phyloP scores from a whole-genome alignment of 202 grass and related monocot genomes.

The Musa balbisiana region DNA sequence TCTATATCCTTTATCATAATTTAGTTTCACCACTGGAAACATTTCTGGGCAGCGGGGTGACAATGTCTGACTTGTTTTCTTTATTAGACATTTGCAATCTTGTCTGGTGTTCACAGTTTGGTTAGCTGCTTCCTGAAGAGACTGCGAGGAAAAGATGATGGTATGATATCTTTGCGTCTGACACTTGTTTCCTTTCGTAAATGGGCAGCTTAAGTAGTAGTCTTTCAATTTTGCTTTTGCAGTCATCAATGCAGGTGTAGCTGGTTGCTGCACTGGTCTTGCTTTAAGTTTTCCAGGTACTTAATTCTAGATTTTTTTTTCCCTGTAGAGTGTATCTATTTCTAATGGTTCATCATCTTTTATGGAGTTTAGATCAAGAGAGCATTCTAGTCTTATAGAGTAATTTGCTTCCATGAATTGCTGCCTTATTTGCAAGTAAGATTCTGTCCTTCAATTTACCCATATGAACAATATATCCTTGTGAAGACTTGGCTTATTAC shows the following conservation, averaged over 20 bases:
- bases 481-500: too few relatives aligned
- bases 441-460: too few relatives aligned
- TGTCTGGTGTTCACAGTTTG: slow-evolving; percentile 91
- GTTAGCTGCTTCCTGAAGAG: slow-evolving; percentile 77
- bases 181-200: slow-evolving; percentile 5
- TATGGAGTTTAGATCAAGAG: neutral
- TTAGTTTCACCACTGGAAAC: neutral
- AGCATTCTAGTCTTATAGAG: neutral
- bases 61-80: slow-evolving; percentile 14
- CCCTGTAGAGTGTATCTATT: neutral
- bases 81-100: slow-evolving; percentile 82
- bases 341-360: neutral
- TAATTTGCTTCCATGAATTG: neutral
- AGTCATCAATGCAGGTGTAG: slow-evolving; percentile 83
- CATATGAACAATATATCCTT: too few relatives aligned
- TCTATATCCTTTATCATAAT: too few relatives aligned
- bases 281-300: slow-evolving; percentile 98
- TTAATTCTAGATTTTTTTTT: neutral
- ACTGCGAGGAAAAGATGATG: slow-evolving; percentile 95
- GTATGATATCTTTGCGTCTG: slow-evolving; percentile 28
- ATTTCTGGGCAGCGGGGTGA: neutral
- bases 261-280: slow-evolving; percentile 87
- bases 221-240: slow-evolving; percentile 27
- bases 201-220: neutral
- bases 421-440: neutral